Conservation (phyloP, 768 basidiomycete species). For the Chalciporus sphaerocephalus region DNA sequence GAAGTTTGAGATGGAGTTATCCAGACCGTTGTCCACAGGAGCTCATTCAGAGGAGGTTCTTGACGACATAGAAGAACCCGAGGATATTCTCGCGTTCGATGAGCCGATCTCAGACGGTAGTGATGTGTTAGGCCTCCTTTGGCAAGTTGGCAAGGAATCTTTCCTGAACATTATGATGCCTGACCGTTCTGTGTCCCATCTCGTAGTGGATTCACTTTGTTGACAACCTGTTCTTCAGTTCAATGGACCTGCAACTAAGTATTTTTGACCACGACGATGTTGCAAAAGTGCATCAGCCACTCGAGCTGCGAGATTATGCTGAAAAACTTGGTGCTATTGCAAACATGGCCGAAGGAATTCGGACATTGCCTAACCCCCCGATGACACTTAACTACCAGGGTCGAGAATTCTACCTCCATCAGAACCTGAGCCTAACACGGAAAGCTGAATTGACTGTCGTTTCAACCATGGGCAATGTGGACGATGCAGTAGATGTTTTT, state of each 20-base stretch:
- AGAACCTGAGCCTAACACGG: conserved; percentile 46
- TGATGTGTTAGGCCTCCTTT: conserved; percentile 18
- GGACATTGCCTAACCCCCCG: conserved; percentile 42
- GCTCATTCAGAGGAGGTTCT: background rate
- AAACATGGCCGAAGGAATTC: conserved; percentile 33
- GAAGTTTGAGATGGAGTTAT: conserved; percentile 39
- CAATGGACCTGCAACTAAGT: conserved; percentile 55
- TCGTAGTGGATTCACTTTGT: background rate
- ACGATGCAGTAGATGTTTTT: conserved; percentile 17
- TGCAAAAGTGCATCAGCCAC: conserved; percentile 34
- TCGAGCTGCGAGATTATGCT: conserved; percentile 39
- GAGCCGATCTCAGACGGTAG: background rate
- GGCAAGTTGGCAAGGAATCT: conserved; percentile 36
- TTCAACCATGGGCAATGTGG: background rate
- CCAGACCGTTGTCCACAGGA: background rate
- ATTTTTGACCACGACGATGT: conserved; percentile 33
- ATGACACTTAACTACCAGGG: conserved; percentile 36
- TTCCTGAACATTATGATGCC: conserved; percentile 52
- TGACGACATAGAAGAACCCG: background rate
- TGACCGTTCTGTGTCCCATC: conserved; percentile 41
- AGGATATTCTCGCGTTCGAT: background rate
- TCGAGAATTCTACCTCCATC: conserved; percentile 43
- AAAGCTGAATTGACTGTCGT: conserved; percentile 27
- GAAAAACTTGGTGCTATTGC: conserved; percentile 28
- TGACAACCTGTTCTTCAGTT: conserved; percentile 32